phyloP scores from a whole-genome alignment of 306 rosid species.

The Castanospermum australe region DNA sequence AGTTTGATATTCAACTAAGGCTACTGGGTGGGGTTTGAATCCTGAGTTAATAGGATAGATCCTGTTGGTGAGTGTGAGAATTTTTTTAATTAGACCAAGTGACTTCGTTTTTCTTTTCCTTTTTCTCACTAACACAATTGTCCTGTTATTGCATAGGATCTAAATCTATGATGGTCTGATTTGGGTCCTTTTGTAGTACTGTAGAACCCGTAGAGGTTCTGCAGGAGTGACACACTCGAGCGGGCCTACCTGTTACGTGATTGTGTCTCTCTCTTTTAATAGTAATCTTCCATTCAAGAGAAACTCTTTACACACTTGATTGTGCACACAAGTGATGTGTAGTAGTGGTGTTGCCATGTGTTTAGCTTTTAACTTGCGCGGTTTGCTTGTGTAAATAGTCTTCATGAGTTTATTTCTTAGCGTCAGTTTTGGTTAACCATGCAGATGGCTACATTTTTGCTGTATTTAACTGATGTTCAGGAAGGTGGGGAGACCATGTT shows the following conservation, averaged over 20 bases:
- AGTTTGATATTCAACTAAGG: not conserved
- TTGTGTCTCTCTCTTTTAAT: not conserved
- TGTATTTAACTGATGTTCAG: constrained; percentile 79
- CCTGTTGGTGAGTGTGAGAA: not conserved
- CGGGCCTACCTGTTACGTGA: not conserved
- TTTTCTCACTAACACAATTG: no score
- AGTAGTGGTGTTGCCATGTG: not conserved
- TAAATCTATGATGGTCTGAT: not conserved
- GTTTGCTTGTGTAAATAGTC: not conserved
- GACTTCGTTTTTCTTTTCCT: not conserved
- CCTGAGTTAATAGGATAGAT: not conserved
- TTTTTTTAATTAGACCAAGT: not conserved
- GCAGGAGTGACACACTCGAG: not conserved
- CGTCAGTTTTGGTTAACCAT: constrained; percentile 17
- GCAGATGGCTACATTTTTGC: constrained; percentile 83
- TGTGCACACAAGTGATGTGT: not conserved
- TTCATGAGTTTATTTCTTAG: not conserved
- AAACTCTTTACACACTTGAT: not conserved
- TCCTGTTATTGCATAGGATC: not conserved
- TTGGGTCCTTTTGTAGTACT: not conserved
- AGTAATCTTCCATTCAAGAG: no score
- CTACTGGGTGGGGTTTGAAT: not conserved
- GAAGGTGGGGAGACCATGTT: constrained; percentile 94
- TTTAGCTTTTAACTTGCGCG: not conserved
- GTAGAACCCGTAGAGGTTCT: not conserved